These are phyloP conservation scores for Pichia kluyveri DNA, from an alignment of 805 yeast species.

Conservation along the genomic window DNA sequence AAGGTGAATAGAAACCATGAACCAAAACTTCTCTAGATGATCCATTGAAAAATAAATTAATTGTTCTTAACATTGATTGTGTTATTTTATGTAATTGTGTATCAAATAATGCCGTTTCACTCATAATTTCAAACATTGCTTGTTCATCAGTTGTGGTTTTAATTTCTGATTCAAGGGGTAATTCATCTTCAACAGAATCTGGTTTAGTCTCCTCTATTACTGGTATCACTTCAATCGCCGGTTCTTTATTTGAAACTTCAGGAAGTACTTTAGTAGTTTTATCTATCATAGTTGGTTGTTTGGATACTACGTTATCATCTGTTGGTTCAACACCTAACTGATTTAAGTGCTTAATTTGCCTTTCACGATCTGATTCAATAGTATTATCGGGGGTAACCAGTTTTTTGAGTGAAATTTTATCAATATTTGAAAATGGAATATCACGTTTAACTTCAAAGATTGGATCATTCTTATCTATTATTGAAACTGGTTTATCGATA, in stretches of 20 bases:
- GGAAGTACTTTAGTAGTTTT: too few relatives aligned
- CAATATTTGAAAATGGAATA: not conserved
- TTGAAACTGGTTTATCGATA: not conserved
- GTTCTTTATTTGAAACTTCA: too few relatives aligned
- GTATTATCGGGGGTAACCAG: too few relatives aligned
- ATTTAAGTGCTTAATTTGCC: too few relatives aligned
- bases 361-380: too few relatives aligned
- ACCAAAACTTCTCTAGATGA: constrained; percentile 55
- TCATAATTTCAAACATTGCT: not conserved
- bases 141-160: too few relatives aligned
- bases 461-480: not conserved
- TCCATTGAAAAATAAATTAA: constrained; percentile 35
- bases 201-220: not conserved
- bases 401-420: not conserved
- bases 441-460: not conserved
- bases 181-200: not conserved
- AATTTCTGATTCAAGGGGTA: not conserved
- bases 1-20: constrained; percentile 36
- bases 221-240: not conserved
- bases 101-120: not conserved
- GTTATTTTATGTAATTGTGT: not conserved
- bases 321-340: too few relatives aligned
- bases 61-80: constrained; percentile 29
- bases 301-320: too few relatives aligned
- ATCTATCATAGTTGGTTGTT: too few relatives aligned